phyloP scores from a whole-genome alignment of 306 rosid species.

The Comarum palustre region DNA sequence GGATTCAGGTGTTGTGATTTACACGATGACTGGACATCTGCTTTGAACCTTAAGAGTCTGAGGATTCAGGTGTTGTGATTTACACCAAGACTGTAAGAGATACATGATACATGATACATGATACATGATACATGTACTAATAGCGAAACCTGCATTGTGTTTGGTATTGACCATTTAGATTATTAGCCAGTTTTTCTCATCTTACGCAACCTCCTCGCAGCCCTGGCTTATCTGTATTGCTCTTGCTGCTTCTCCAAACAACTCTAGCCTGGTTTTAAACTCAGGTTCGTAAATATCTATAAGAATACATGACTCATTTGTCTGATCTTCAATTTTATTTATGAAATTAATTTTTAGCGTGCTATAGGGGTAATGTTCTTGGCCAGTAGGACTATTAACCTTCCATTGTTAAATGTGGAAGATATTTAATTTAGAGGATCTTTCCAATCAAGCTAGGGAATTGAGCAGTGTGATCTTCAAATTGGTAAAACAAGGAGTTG shows the following conservation, averaged over 20 bases:
- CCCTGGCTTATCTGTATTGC: constrained; percentile 1
- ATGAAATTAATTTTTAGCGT: neutral
- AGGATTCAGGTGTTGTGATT: neutral
- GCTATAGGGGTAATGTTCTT: neutral
- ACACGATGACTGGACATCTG: constrained; percentile 19
- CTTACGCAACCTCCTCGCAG: neutral
- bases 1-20: neutral
- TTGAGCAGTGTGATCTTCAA: neutral
- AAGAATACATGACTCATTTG: neutral
- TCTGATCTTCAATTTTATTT: neutral
- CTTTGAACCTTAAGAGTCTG: neutral
- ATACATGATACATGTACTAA: constrained; percentile 14
- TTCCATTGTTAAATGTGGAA: neutral
- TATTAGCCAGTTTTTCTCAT: neutral
- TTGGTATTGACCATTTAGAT: neutral
- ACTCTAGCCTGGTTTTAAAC: neutral
- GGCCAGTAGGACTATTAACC: no score
- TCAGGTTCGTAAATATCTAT: neutral
- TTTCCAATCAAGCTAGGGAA: neutral
- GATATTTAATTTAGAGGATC: neutral
- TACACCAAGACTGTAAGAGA: neutral
- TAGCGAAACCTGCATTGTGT: constrained; percentile 13
- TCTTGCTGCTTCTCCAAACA: constrained; percentile 7
- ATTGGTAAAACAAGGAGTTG: no score
- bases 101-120: constrained; percentile 10